Evolutionary conservation across 169 alveolate genomes (phyloP), one percentile per base, ranked within the genome.

Genomic region (Theileria luwenshuni): DNA sequence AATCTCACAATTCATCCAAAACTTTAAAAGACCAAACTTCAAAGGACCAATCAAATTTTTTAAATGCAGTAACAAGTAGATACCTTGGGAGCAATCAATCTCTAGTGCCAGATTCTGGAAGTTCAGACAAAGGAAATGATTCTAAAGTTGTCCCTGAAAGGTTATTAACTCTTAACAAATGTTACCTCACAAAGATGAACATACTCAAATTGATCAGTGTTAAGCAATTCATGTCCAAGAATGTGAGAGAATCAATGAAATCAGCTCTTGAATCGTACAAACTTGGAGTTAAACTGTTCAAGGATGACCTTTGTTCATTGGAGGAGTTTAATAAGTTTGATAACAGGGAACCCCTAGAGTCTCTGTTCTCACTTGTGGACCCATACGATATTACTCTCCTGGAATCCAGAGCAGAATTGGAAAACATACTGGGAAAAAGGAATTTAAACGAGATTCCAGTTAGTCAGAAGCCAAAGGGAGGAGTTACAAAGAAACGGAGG

Each of bases 401-500:
- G 2, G 41, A 21, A 3, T 72, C 86, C 8, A 38, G 86, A 3
- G 80, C 86, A 7, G 49, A 73, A 0, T 42, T 76, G 25, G 80
- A 76, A 42, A 62, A 62, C 23, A 47, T 76, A 38, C 30, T 51
- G 56, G 86, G 86, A 5, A 72, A 74, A 2, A 28, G 86, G 32
- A 56, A 54, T 35, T 61, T 76, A 41, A 65, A 65, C 63, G 58
- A 54, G 64, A 67, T 76, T 3, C 74, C 67, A 25, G 62, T 60
- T 25, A 41, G 77, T 15, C 25, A 33, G 30, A 41, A 73, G 8
- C 86, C 86, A 3, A 41, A 48, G 51, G 86, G 86, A 2, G 86
- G 86, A 15, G 76, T 76, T 17, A 69, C 60, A 1, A 62, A 30
- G 30, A 79, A 79, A 63, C 69, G 86, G 0, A 33, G 86, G n/a